Conservation (phyloP, 2,329 filamentous ascomycete genomes). For the Mollisia scopiformis region DNA sequence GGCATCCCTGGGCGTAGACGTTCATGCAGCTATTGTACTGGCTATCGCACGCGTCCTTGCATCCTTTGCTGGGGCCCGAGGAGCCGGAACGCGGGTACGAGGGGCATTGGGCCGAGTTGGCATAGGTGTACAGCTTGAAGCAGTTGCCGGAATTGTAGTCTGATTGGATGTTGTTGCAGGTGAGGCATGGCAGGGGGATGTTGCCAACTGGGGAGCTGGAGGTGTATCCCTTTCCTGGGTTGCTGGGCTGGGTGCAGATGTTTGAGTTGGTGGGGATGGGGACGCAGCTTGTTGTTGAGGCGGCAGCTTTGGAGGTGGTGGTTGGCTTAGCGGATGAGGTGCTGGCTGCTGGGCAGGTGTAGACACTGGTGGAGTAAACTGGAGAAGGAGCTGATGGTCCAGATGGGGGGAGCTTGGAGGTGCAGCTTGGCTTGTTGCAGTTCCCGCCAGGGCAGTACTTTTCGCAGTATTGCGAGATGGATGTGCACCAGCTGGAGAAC, state of each 20-base stretch:
- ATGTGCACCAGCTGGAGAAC: conserved; percentile 53
- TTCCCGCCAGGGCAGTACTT: conserved; percentile 39
- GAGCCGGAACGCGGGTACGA: conserved; percentile 45
- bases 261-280: conserved; percentile 49
- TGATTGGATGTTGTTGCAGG: conserved; percentile 53
- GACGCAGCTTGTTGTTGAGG: conserved; percentile 38
- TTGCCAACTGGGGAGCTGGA: conserved; percentile 60
- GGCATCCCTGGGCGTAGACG: conserved; percentile 54
- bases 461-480: conserved; percentile 48
- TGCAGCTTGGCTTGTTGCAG: conserved; percentile 49
- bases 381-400: conserved; percentile 42
- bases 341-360: conserved; percentile 33
- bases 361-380: conserved; percentile 40
- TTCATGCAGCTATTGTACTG: conserved; percentile 53
- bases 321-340: conserved; percentile 34
- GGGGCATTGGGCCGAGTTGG: conserved; percentile 46
- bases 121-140: conserved; percentile 56
- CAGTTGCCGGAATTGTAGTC: conserved; percentile 45
- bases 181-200: conserved; percentile 54
- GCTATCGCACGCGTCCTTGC: conserved; percentile 54
- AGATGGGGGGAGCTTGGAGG: conserved; percentile 42
- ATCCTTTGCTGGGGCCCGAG: conserved; percentile 43
- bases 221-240: conserved; percentile 66
- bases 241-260: conserved; percentile 56
- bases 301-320: conserved; percentile 34